These are phyloP conservation scores for Pythium biforme DNA, from an alignment of 352 stramenopile genomes.

Conservation along the genomic window DNA sequence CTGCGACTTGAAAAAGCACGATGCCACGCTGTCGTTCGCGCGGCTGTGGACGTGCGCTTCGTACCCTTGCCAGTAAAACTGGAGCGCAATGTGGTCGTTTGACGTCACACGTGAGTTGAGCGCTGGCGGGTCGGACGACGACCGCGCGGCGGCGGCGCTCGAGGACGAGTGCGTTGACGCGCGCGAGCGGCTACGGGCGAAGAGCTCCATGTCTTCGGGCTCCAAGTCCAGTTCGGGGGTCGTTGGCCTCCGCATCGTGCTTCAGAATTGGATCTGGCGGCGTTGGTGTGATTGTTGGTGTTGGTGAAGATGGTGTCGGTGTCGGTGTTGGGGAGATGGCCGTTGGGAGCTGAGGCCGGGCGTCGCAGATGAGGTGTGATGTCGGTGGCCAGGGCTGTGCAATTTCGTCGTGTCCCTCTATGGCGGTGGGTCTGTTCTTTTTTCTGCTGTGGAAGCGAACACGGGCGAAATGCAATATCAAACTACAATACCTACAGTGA, in stretches of 20 bases:
- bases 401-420: not conserved
- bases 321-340: not conserved
- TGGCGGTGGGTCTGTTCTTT: not conserved
- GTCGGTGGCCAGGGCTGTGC: not conserved
- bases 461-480: not conserved
- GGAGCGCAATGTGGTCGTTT: conserved; percentile 30
- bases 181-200: conserved; percentile 1
- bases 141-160: not conserved
- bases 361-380: not conserved
- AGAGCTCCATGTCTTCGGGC: conserved; percentile 24
- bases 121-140: not conserved
- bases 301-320: too few species aligned
- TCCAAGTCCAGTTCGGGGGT: conserved; percentile 20
- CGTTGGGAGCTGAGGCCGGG: not conserved
- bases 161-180: conserved; percentile 2
- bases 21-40: conserved; percentile 21
- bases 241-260: conserved; percentile 1
- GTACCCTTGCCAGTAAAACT: conserved; percentile 38
- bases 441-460: not conserved
- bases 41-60: conserved; percentile 28
- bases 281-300: not conserved
- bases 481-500: not conserved
- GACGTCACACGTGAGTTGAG: conserved; percentile 28
- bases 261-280: not conserved
- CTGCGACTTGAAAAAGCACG: conserved; percentile 31